Base-by-base conservation (phyloP, 1,139 yeast genomes). In the Yamadazyma membranifaciens region DNA sequence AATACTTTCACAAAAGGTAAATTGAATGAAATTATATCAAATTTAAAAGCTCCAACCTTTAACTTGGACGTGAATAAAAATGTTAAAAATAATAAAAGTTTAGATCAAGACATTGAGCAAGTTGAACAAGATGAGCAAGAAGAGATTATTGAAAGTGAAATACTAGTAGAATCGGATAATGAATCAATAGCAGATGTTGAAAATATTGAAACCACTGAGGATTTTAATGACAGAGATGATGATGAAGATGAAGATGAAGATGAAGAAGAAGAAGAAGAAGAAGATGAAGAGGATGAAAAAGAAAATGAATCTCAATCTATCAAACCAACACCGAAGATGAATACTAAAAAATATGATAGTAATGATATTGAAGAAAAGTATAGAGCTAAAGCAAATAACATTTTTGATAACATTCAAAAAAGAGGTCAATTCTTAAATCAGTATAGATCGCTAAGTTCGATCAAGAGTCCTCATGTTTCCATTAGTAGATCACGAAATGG, bases 1-100 rank as follows among this genome's bases (percentile, higher is more conserved):
- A 67, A 72, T 46, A 72, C 78, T 0, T 72, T 58, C 42, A 72
- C 77, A 1, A 68, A 66, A 40, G 67, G 64, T 3, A 60, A 61
- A 40, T 56, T 72, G 32, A 62, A 53, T 39, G 70, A 64, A 14
- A 48, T 69, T 5, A 43, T 67, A 31, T 56, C 58, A 27, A 61
- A 61, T 29, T 51, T 65, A 36, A 58, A 62, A 34, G 54, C 58
- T 22, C 47, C 46, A 10, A 31, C 26, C 2, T 43, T 41, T 25
- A 34, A 40, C 40, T 32, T 39, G 15, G 28, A 47, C 28, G 55
- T 72, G 31, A 62, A 52, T 38, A 69, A 64, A 14, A 4, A 42
- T 66, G 31, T 56, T 57, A 28, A 60, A 62, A 27, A 50, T 65
- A 57, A 26, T 41, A 41, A 13, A 25, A 24, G 3, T 39, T 37